Base-by-base conservation (phyloP, 352 stramenopile species). In the Aphanomyces cochlioides region DNA sequence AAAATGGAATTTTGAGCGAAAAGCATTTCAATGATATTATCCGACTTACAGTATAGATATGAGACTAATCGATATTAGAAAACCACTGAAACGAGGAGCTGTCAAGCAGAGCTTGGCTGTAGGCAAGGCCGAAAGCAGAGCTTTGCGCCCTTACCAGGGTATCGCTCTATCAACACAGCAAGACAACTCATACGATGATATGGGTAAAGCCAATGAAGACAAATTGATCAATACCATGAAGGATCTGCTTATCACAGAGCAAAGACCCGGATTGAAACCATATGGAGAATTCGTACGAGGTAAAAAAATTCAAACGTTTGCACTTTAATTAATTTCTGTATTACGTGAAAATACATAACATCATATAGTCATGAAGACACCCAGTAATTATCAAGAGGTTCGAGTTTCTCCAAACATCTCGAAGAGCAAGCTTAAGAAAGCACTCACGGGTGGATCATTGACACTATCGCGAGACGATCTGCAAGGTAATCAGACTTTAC, bases 171-270 rank as follows among this genome's bases (percentile, higher is more conserved):
- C n/a, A n/a, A n/a, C n/a, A n/a, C n/a, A n/a, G n/a, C n/a, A n/a
- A n/a, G n/a, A n/a, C n/a, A n/a, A n/a, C 5, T 8, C n/a, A 40
- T 61, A 61, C 28, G 5, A 28, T 17, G 28, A 61, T 40, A 40
- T 45, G 7, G 54, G 28, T 61, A 7, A 28, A 19, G 13, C 5
- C 12, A 61, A 61, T 38, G 54, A 61, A 38, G 54, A 61, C 5
- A 40, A 61, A 38, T 37, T 61, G 8, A 41, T 61, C 13, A 17
- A 61, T 15, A 61, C 13, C 10, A 61, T 61, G 54, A 7, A 61
- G 5, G 43, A 61, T 8, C 50, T 58, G 17, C 36, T 61, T n/a
- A 10, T 61, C 37, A 28, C 37, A 10, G 50, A 28, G 21, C n/a
- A 37, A n/a, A n/a, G 17, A 58, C 7, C 6, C 6, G 50, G n/a